Conservation (phyloP, 768 basidiomycete species). For the Pleurotus sapidus region DNA sequence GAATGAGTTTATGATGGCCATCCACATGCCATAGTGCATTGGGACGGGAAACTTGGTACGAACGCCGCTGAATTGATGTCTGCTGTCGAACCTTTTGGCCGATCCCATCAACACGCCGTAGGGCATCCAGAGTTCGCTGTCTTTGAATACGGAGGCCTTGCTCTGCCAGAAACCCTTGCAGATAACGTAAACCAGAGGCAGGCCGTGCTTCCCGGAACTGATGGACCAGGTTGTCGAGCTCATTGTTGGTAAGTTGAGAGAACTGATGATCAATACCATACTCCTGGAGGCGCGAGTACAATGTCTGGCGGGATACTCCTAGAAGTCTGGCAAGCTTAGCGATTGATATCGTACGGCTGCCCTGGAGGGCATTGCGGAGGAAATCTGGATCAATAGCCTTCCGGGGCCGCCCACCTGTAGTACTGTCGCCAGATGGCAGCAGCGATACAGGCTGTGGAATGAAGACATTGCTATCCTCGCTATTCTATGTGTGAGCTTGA, state of each 20-base stretch:
- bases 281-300: not conserved
- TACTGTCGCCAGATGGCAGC: not conserved
- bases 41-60: constrained; percentile 19
- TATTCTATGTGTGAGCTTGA: not conserved
- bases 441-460: not conserved
- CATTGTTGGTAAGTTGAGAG: not conserved
- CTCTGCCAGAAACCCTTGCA: constrained; percentile 21
- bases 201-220: constrained; percentile 11
- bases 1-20: constrained; percentile 31
- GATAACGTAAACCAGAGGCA: constrained; percentile 24
- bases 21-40: constrained; percentile 30
- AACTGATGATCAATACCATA: not conserved
- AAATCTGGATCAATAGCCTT: constrained; percentile 2
- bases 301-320: constrained; percentile 1
- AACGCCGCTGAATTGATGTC: constrained; percentile 12
- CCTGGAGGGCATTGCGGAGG: not conserved
- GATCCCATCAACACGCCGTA: constrained; percentile 23
- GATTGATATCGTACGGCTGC: not conserved
- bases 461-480: not conserved
- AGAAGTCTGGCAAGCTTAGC: constrained; percentile 1
- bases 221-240: constrained; percentile 3
- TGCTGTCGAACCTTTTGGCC: constrained; percentile 17
- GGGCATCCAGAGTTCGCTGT: constrained; percentile 12
- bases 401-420: not conserved
- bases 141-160: constrained; percentile 23